Conservation (phyloP, 2,329 filamentous ascomycete genomes). For the Phialemoniopsis sp. region DNA sequence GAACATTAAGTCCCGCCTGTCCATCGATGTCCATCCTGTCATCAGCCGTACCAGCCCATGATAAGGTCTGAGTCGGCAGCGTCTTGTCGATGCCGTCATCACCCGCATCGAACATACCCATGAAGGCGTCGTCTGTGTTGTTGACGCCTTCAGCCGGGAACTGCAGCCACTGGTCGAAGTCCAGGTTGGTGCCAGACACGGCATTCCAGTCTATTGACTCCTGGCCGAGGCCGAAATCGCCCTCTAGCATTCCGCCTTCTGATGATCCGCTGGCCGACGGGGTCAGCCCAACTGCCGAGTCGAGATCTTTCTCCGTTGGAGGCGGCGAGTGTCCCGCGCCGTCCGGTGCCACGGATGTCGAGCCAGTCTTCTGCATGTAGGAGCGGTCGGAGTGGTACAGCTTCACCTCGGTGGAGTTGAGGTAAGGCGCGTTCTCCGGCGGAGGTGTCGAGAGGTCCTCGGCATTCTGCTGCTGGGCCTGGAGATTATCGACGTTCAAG, state of each 20-base stretch:
- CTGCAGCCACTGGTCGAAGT: slow-evolving; percentile 56
- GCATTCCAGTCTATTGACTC: slow-evolving; percentile 52
- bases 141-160: slow-evolving; percentile 42
- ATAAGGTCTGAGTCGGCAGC: background rate
- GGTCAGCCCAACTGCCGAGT: slow-evolving; percentile 32
- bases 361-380: slow-evolving; percentile 25
- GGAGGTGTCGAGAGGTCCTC: slow-evolving; percentile 44
- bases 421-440: slow-evolving; percentile 39
- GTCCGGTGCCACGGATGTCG: slow-evolving; percentile 21
- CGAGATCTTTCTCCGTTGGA: slow-evolving; percentile 34
- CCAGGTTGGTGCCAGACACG: slow-evolving; percentile 45
- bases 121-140: slow-evolving; percentile 14
- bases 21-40: too few species aligned
- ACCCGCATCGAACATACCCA: slow-evolving; percentile 17
- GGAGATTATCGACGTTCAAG: slow-evolving; percentile 14
- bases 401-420: slow-evolving; percentile 10
- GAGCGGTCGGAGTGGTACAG: slow-evolving; percentile 9
- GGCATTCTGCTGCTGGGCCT: slow-evolving; percentile 19
- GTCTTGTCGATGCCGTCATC: background rate
- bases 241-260: slow-evolving; percentile 37
- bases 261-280: slow-evolving; percentile 39
- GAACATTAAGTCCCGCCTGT: too few species aligned
- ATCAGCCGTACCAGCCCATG: too few species aligned
- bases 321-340: slow-evolving; percentile 35
- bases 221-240: slow-evolving; percentile 39